These are phyloP conservation scores for Pseudonitzschia pungens DNA, from an alignment of 108 stramenopile species.

Conservation along the genomic window DNA sequence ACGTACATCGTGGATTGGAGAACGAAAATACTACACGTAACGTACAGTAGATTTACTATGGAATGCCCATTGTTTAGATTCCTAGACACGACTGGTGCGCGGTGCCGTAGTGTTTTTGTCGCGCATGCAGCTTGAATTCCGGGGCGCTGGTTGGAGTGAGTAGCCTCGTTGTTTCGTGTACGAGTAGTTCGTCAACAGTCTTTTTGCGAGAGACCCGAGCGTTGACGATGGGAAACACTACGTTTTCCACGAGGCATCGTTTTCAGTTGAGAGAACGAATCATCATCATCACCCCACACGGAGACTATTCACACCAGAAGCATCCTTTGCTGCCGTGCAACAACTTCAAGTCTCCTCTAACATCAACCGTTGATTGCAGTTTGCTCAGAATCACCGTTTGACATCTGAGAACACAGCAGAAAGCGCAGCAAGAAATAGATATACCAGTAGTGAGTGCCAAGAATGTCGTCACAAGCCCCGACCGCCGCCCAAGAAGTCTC, in stretches of 20 bases:
- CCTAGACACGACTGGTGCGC: slow-evolving; percentile 5
- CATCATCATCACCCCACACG: no score
- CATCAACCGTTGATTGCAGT: no score
- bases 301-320: no score
- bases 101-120: background rate
- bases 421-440: background rate
- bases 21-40: no score
- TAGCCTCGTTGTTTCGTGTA: no score
- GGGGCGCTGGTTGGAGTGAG: background rate
- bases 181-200: background rate
- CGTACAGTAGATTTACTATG: no score
- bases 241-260: background rate
- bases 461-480: background rate
- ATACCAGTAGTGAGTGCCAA: background rate
- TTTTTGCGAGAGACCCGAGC: background rate
- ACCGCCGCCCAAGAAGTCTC: background rate
- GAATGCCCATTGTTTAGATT: background rate
- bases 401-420: background rate
- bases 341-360: no score
- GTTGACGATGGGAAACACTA: background rate
- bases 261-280: background rate
- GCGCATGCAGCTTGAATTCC: background rate
- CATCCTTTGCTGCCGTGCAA: no score
- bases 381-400: no score
- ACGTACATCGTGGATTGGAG: no score